Base-by-base conservation (phyloP, 345 rosid genomes). In the Murraya paniculata region DNA sequence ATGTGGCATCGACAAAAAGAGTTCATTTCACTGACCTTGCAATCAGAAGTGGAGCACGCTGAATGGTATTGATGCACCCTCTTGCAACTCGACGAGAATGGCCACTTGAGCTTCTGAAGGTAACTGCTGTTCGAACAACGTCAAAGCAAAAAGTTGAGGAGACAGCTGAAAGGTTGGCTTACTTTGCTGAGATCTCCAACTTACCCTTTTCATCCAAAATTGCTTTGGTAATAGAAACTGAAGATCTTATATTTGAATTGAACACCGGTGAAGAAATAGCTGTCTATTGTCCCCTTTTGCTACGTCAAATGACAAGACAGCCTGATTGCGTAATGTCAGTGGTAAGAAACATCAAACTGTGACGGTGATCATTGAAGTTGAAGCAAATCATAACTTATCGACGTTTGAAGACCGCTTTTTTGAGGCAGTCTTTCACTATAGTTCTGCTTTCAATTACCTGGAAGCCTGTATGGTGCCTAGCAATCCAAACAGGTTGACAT, bases 231-330 rank as follows among this genome's bases (percentile, higher is more conserved):
- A 25, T 33, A 45, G 48, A 77, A n/a, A 31, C 60, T 16, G 28
- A 58, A 77, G 73, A 77, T 22, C 59, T 69, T 22, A 22, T 9
- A 16, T 70, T 77, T 31, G 75, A 31, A 50, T 11, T 70, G 33
- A 69, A 48, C 33, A 48, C n/a, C 4, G 75, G 27, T 61, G 80
- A 77, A 77, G 48, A 38, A 16, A 13, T 70, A 1, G 68, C 28
- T 1, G 6, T 77, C 60, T 14, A 27, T 16, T 70, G 21, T 48
- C 38, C 61, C 50, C 50, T 45, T 45, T 0, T 2, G 50, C 4
- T 11, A 45, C 3, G 50, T 3, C 50, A 45, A 45, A 64, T 64
- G 22, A 45, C 50, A 45, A 11, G 50, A 45, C 4, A 45, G 50
- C 50, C 16, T 11, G 50, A 45, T 45, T 45, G 50, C 16, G 1